Percentiles rank a stretch among this genome's conserved stretches.
Conservation (phyloP, 1,284 basidiomycete genomes). For the Paramarasmius palmivorus region DNA sequence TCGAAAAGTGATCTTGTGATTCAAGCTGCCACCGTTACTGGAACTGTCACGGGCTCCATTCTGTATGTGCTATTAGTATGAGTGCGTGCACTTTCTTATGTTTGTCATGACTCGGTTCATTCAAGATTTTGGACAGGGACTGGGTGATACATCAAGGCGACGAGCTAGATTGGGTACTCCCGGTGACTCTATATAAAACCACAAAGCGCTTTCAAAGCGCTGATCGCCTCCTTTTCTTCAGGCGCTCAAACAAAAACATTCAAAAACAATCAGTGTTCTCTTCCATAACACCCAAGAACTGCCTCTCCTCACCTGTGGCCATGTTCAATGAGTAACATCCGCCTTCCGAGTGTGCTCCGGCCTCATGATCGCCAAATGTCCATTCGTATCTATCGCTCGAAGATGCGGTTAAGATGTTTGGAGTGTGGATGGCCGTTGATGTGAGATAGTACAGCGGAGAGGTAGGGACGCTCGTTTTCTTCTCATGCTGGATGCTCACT, state of each 20-base stretch:
- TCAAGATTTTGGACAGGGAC: neutral
- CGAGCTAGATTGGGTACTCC: conserved; percentile 47
- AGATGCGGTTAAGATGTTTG: conserved; percentile 40
- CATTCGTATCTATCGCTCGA: conserved; percentile 48
- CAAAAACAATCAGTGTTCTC: conserved; percentile 50
- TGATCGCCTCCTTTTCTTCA: neutral
- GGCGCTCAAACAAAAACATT: conserved; percentile 34
- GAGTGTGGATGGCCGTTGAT: conserved; percentile 40
- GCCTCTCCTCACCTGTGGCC: conserved; percentile 37
- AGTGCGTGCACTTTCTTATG: neutral
- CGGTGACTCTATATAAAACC: conserved; percentile 22
- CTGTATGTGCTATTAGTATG: conserved; percentile 34
- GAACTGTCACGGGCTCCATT: conserved; percentile 41
- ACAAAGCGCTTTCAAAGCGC: neutral
- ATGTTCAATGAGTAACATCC: conserved; percentile 37
- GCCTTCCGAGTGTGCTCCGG: conserved; percentile 19
- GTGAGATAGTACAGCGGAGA: conserved; percentile 36
- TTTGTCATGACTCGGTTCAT: no score
- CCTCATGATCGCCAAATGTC: conserved; percentile 22
- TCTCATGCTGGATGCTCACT: neutral
- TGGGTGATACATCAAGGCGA: conserved; percentile 25
- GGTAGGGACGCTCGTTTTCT: conserved; percentile 27
- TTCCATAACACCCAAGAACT: conserved; percentile 30
- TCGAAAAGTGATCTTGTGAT: conserved; percentile 38
- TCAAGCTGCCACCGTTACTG: conserved; percentile 31